phyloP scores from a whole-genome alignment of 768 basidiomycete genomes.

The Naganishia randhawae region DNA sequence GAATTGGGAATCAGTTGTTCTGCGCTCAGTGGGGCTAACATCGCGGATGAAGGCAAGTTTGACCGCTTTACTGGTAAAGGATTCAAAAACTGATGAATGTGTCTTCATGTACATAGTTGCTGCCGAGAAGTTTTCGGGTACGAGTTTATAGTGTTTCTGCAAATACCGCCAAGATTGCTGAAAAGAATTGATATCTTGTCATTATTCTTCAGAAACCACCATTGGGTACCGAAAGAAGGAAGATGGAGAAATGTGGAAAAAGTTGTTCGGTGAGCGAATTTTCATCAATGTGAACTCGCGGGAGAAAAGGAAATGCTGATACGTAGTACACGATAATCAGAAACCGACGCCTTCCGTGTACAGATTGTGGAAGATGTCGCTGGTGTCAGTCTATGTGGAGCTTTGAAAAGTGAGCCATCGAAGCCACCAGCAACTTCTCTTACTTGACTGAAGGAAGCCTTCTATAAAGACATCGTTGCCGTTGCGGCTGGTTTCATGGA shows the following conservation, averaged over 20 bases:
- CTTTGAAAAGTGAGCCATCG: slow-evolving; percentile 51
- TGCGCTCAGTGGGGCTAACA: slow-evolving; percentile 56
- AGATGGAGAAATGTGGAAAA: slow-evolving; percentile 53
- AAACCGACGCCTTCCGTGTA: slow-evolving; percentile 52
- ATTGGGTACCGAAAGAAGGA: slow-evolving; percentile 53
- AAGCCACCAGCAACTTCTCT: neutral
- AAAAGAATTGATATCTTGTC: neutral
- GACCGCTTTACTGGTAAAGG: neutral
- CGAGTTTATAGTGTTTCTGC: neutral
- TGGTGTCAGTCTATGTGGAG: slow-evolving; percentile 55
- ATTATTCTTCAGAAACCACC: slow-evolving; percentile 54
- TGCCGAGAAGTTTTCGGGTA: slow-evolving; percentile 18
- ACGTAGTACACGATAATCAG: slow-evolving; percentile 28
- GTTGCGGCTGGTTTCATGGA: slow-evolving; percentile 55
- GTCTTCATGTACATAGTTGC: neutral
- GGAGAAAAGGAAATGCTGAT: slow-evolving; percentile 27
- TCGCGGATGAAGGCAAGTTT: slow-evolving; percentile 52
- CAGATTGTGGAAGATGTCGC: slow-evolving; percentile 54
- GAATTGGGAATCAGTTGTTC: slow-evolving; percentile 52
- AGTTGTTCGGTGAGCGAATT: slow-evolving; percentile 52
- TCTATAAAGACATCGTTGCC: slow-evolving; percentile 51
- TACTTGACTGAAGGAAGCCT: neutral
- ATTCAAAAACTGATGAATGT: neutral
- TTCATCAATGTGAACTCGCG: too few relatives aligned
- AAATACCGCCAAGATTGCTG: neutral